Conservation (phyloP, 352 stramenopile species). For the Phytophthora idaei region DNA sequence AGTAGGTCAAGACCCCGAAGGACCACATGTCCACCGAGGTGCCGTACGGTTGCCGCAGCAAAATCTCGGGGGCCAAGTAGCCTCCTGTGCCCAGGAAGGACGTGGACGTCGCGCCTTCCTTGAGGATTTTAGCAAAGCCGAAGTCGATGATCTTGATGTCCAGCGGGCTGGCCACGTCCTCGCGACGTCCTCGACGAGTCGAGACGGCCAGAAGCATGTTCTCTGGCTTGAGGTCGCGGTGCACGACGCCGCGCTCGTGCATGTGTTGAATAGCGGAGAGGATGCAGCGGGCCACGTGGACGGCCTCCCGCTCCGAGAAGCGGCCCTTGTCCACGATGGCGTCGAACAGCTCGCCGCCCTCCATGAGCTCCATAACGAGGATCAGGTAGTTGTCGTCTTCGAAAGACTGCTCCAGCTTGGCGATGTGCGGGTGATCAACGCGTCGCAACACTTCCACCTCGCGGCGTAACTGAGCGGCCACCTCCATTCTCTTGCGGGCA, state of each 20-base stretch:
- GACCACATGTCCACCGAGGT: constrained; percentile 97
- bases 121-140: constrained; percentile 94
- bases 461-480: constrained; percentile 61
- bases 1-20: constrained; percentile 96
- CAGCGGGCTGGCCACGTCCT: constrained; percentile 25
- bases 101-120: constrained; percentile 54
- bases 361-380: constrained; percentile 76
- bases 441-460: constrained; percentile 70
- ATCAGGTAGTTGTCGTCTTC: constrained; percentile 74
- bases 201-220: constrained; percentile 69
- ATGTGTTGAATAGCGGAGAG: constrained; percentile 79
- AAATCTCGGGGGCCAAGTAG: constrained; percentile 98
- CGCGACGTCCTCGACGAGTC: constrained; percentile 19
- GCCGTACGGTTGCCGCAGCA: constrained; percentile 95
- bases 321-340: constrained; percentile 71
- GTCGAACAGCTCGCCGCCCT: constrained; percentile 84
- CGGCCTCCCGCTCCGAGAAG: constrained; percentile 62
- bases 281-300: constrained; percentile 55
- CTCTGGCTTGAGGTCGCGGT: constrained; percentile 80
- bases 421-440: constrained; percentile 73
- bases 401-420: constrained; percentile 68
- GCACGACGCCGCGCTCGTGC: constrained; percentile 70
- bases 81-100: constrained; percentile 86
- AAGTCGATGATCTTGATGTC: constrained; percentile 99
- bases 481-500: constrained; percentile 51